Conservation (phyloP, 352 stramenopile species). For the Phytophthora idaei region DNA sequence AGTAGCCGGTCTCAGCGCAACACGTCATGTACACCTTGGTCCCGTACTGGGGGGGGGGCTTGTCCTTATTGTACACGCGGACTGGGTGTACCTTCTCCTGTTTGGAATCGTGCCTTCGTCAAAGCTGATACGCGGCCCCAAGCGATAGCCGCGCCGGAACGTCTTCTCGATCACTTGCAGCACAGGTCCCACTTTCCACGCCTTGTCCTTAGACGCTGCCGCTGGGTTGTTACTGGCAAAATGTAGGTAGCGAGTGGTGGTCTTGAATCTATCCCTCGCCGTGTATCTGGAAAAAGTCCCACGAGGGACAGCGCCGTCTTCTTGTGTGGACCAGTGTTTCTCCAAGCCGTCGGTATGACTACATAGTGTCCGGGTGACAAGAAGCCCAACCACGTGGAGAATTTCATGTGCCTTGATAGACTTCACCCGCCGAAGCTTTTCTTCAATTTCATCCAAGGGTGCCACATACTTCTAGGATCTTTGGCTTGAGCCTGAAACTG, state of each 20-base stretch:
- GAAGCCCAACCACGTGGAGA: neutral
- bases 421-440: neutral
- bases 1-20: slow-evolving; percentile 14
- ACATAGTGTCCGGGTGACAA: neutral
- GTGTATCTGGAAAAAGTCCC: neutral
- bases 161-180: slow-evolving; percentile 17
- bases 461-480: neutral
- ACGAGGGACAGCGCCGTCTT: neutral
- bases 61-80: slow-evolving; percentile 25
- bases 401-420: neutral
- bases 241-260: slow-evolving; percentile 11
- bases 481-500: neutral
- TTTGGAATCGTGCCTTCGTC: slow-evolving; percentile 25
- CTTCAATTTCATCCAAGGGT: neutral
- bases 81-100: slow-evolving; percentile 13
- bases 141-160: slow-evolving; percentile 10
- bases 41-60: slow-evolving; percentile 8
- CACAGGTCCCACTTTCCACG: slow-evolving; percentile 9
- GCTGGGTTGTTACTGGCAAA: slow-evolving; percentile 6
- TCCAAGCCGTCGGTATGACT: neutral
- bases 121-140: slow-evolving; percentile 9
- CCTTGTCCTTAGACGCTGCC: slow-evolving; percentile 2
- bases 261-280: slow-evolving; percentile 16
- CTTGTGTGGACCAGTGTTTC: neutral
- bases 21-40: slow-evolving; percentile 33